Base-by-base conservation (phyloP, 2,329 filamentous ascomycete genomes). In the Botrytis medusae region DNA sequence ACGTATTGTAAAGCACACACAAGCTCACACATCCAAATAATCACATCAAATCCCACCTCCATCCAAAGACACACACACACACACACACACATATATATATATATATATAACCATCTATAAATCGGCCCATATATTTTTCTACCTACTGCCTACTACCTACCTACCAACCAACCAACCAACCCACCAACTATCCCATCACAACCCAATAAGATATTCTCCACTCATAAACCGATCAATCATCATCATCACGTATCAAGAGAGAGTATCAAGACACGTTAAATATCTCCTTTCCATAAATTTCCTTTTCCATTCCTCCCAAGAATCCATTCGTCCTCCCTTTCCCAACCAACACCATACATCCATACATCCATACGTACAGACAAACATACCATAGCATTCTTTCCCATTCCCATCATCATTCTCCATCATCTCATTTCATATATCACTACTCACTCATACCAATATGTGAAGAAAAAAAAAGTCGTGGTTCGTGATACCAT, bases 391-490 rank as follows among this genome's bases (percentile, higher is more conserved):
- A 14, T 69, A 12, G 20, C 62, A 54, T 40, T 18, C 22, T 22
- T 10, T 25, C 16, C 25, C 62, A 37, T 46, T 37, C 6, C 59
- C 32, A 20, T 68, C 34, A 4, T 51, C 0, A 7, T 51, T 51
- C 2, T 42, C 48, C 65, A 29, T 42, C 14, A 40, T 57, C 46
- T 57, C 65, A 14, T 68, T 44, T 67, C 65, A 57, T 59, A 20
- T 51, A 22, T 69, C 57, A 54, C 69, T 22, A 40, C 69, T 40
- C 69, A 51, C 63, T 68, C 51, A 40, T 40, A 68, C 64, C n/a
- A 48, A 34, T 68, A 16, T 68, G 46, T 65, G 46, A 64, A n/a
- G 8, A n/a, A 54, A 48, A 51, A 46, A 46, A 51, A 51, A 37
- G 46, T 34, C 44, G 63, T 67, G 32, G 22, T 67, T 68, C 64